Evolutionary conservation across 164 flowering plant genomes (phyloP).

Genomic region (Vitis vinifera): DNA sequence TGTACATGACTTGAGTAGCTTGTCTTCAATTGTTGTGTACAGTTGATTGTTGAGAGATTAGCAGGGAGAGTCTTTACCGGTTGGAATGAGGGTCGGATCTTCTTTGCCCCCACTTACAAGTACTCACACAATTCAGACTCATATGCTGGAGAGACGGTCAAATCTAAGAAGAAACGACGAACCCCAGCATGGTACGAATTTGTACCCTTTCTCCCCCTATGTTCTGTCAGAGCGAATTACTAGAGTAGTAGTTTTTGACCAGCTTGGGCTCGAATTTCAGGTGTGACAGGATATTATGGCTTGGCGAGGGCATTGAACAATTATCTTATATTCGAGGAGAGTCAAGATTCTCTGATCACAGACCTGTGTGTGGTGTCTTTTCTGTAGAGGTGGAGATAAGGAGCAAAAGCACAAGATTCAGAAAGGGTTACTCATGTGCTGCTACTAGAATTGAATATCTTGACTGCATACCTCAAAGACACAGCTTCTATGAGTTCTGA

Average conservation of each 20-base stretch:
- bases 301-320: constrained; percentile 77
- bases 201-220: background rate
- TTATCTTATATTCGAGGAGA: constrained; percentile 77
- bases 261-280: constrained; percentile 32
- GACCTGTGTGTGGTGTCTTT: constrained; percentile 87
- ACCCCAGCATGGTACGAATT: constrained; percentile 79
- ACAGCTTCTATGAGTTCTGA: constrained; percentile 43
- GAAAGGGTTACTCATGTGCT: constrained; percentile 52
- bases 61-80: constrained; percentile 85
- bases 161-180: constrained; percentile 89
- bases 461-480: constrained; percentile 47
- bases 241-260: background rate
- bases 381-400: constrained; percentile 44
- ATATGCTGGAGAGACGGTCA: constrained; percentile 81
- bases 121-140: constrained; percentile 85
- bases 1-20: background rate
- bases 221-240: background rate
- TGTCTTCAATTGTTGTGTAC: constrained; percentile 1
- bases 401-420: constrained; percentile 28
- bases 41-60: constrained; percentile 79
- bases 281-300: constrained; percentile 97
- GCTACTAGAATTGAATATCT: constrained; percentile 31
- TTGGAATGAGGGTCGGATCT: constrained; percentile 72
- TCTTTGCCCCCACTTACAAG: constrained; percentile 92
- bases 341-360: constrained; percentile 96